Base-by-base conservation (phyloP, 768 basidiomycete species). In the Collybia sordida region DNA sequence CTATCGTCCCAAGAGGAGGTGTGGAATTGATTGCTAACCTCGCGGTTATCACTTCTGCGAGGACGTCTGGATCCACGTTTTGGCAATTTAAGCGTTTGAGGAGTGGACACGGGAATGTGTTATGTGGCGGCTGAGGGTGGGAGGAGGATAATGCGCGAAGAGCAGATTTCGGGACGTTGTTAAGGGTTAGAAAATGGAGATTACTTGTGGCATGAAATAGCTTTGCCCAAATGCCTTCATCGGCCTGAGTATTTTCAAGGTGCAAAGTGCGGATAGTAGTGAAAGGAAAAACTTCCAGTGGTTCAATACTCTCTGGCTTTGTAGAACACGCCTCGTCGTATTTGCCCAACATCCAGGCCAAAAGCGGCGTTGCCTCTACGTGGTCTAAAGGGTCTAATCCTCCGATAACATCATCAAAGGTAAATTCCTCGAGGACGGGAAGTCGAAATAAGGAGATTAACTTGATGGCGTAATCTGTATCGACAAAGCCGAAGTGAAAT, bases 361-460 rank as follows among this genome's bases (percentile, higher is more conserved):
- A 46, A 21, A 82, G 38, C 0, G 48, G 54, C 4, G 70, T 64
- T 4, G 70, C 66, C 52, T 81, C 72, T 23, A 64, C 66, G 6
- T 42, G 52, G 2, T 66, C 61, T 19, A 53, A 51, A 3, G 66
- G 66, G 47, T 65, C 69, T 31, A 81, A 59, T 23, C 61, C 67
- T 6, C 60, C 65, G 0, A 72, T 68, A 5, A 82, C 65, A 51
- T 81, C 79, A 57, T 83, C 80, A 19, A 83, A 49, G 12, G 63
- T 57, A 12, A 83, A 54, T 6, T 61, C 57, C 6, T 56, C 47
- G 12, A 83, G 59, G 3, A 59, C 53, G 1, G 79, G 77, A 12
- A 77, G 42, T 12, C 42, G 48, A 48, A 83, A 66, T 14, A 61
- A 48, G 12, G 72, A 70, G 27, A 79, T 59, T 14, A 79, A 56